Conservation (phyloP, 495 filamentous ascomycete species). For the Bombardia bombarda region DNA sequence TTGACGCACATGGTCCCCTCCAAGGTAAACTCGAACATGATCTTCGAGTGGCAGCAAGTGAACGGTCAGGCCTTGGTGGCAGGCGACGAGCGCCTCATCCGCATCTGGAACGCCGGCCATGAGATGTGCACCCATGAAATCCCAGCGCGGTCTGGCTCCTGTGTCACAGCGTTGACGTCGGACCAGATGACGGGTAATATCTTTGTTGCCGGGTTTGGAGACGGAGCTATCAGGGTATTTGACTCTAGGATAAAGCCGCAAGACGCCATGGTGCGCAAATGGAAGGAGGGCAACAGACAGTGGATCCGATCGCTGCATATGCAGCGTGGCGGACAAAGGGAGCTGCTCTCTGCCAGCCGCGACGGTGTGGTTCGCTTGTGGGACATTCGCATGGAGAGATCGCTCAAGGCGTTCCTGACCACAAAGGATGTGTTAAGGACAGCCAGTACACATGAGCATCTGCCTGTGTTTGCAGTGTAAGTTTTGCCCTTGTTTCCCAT, state of each 20-base stretch:
- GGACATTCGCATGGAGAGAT: constrained; percentile 82
- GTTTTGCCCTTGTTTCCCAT: no score
- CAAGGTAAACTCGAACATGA: constrained; percentile 86
- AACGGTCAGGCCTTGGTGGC: constrained; percentile 88
- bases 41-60: constrained; percentile 98
- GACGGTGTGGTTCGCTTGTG: constrained; percentile 92
- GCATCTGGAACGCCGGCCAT: constrained; percentile 89
- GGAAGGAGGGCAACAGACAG: constrained; percentile 77
- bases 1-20: constrained; percentile 86
- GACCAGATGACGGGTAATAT: constrained; percentile 96
- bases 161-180: constrained; percentile 89
- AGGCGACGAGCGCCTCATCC: constrained; percentile 90
- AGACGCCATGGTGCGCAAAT: constrained; percentile 85
- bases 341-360: constrained; percentile 77
- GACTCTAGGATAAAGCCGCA: constrained; percentile 76
- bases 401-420: constrained; percentile 63
- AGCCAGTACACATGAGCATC: constrained; percentile 90
- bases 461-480: constrained; percentile 94
- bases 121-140: constrained; percentile 94
- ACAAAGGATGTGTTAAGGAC: constrained; percentile 73
- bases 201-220: constrained; percentile 92
- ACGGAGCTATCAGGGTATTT: constrained; percentile 92
- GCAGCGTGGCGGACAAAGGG: constrained; percentile 88
- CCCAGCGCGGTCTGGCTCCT: constrained; percentile 88
- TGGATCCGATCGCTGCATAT: constrained; percentile 96